These are phyloP conservation scores for Brassica balearica DNA, from an alignment of 441 rosid genomes.

Conservation along the genomic window DNA sequence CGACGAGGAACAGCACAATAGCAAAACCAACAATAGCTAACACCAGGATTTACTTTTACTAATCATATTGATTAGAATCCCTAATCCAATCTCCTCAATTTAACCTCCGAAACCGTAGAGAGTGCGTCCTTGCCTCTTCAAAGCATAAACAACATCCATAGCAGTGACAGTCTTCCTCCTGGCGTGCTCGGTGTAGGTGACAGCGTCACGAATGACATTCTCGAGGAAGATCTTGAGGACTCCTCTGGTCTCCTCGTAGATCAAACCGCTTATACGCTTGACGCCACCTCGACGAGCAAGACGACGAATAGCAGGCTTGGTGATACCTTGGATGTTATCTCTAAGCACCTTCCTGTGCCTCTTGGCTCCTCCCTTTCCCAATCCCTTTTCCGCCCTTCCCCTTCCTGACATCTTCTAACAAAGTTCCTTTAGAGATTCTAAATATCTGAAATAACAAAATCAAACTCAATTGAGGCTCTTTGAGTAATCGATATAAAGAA, in stretches of 20 bases:
- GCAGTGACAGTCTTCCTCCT: constrained; percentile 45
- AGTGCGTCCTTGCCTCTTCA: constrained; percentile 43
- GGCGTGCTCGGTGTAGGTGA: constrained; percentile 44
- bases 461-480: no score
- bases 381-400: constrained; percentile 46
- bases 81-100: background rate
- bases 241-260: constrained; percentile 43
- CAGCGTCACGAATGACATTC: constrained; percentile 44
- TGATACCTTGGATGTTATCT: constrained; percentile 44
- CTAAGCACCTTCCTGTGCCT: constrained; percentile 44
- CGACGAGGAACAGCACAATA: no score
- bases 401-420: constrained; percentile 35
- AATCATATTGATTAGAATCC: background rate
- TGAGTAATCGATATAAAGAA: no score
- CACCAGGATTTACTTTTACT: background rate
- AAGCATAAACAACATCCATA: constrained; percentile 42
- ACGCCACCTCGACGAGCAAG: constrained; percentile 47
- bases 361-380: constrained; percentile 47
- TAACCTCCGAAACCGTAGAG: constrained; percentile 42
- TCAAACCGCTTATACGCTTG: constrained; percentile 41
- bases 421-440: no score
- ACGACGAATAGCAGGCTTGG: constrained; percentile 43
- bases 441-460: no score
- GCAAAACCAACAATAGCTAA: no score
- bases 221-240: constrained; percentile 46